Base-by-base conservation (phyloP, 331 rosid genomes). In the Saraca asoca region DNA sequence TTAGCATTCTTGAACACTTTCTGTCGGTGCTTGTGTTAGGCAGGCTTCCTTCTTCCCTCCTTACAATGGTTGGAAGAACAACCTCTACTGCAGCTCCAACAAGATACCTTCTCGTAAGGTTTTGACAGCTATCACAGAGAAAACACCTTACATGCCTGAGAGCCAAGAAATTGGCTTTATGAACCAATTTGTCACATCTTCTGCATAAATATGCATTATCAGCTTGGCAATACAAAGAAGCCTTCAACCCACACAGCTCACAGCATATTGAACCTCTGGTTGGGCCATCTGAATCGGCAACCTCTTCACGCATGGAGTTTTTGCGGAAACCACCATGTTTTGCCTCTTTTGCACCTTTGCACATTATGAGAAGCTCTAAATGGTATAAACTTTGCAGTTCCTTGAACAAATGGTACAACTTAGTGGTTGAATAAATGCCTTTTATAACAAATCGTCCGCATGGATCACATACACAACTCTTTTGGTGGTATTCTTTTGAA, bases 101-200 rank as follows among this genome's bases (percentile, higher is more conserved):
- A 12, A 89, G 81, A 58, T 79, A 89, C 55, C 88, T 71, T 66
- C 64, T 62, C 0, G 96, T 85, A 72, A 76, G 90, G 61, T 79
- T 87, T 57, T 87, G 87, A 19, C 96, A 91, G 24, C 75, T 75
- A 13, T 78, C 65, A 80, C 95, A 91, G 13, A 91, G 88, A 63
- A 88, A 78, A 73, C 92, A 81, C 60, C 98, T 78, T 16, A 85
- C 79, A 24, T 91, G 96, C 44, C 96, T 81, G 9, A 42, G 76
- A 35, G 96, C 91, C 61, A 89, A 75, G 70, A 87, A 83, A 50
- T 89, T 89, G 37, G 96, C 98, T 10, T 69, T 79, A 68, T 91
- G 96, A 80, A 91, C 95, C 83, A 70, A 33, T 59, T 64, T 74
- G 71, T 91, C 98, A 66, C 96, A 85, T 71, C 82, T 82, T 64